Base-by-base conservation (phyloP, 345 rosid genomes). In the Reutealis trisperma region DNA sequence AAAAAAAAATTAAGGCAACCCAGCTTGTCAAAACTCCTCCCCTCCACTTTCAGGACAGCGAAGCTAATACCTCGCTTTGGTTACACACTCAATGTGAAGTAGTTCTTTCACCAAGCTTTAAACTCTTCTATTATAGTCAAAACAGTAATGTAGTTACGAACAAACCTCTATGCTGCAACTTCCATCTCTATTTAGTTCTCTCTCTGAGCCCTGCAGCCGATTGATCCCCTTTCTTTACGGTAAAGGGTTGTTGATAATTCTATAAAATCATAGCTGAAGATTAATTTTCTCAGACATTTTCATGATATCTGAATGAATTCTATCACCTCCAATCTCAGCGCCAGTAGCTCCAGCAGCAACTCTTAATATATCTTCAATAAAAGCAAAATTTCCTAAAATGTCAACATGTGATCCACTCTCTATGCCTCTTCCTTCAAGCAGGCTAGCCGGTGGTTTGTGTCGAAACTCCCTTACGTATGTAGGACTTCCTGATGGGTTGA, bases 371-470 rank as follows among this genome's bases (percentile, higher is more conserved):
- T 93, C 98, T 81, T 91, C 91, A 3, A 93, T 85, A 45, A 90
- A 74, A 12, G 85, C 94, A 70, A 86, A 80, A 14, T 93, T 89
- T 52, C 93, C 92, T 94, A 91, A 80, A 27, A 91, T 86, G 83
- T 91, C 93, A 1, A 91, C 92, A 15, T 90, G 94, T 16, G 85
- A 85, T 25, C 97, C 92, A 6, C 97, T 93, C 73, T 85, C 83
- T 0, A 25, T 16, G 8, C 96, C 91, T 63, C 93, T 79, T 24
- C 91, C 90, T 27, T 91, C 93, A 0, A 91, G 82, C 25, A 91
- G 73, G 75, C 88, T 89, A 16, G 88, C 80, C 0, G 91, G 88
- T 1, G 90, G 82, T 75, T 85, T 84, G 83, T 93, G 94, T 69
- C 24, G 80, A 66, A 86, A 90, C 80, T 93, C 98, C 77, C 92